Evolutionary conservation across 768 basidiomycete species (phyloP), one percentile per base, ranked within the genome.

Genomic region (Lactifluus volemus): DNA sequence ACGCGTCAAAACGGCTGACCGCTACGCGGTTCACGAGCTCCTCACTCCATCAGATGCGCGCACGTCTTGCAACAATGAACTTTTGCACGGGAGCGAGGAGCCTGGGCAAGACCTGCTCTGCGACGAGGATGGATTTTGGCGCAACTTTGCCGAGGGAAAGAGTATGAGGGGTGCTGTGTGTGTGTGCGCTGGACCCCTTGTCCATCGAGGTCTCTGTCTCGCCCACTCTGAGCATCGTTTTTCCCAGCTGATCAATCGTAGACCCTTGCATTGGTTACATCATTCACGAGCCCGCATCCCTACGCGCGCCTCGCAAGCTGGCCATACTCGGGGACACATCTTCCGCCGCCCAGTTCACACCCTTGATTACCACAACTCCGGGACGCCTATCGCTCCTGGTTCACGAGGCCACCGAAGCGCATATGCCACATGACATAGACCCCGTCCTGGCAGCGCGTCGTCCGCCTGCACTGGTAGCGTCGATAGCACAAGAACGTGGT

Each of bases 371-470:
- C 49, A 49, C 65, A 32, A 25, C 50, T 12, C 64, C 56, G 5
- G 60, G 53, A 0, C 63, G 66, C 5, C 63, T 74, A 0, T 81
- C 84, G 32, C 76, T 93, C n/a, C 78, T 93, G 19, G 76, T 93
- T n/a, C 92, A 94, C 70, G 92, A 94, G 72, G 83, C 86, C 1
- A 92, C 89, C 2, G 90, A 93, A 68, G 84, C 86, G 0, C 79
- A 78, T 64, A 81, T 94, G 41, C 84, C 87, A 0, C 68, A 61
- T 2, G 67, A 75, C 51, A 77, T 87, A 57, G 84, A 85, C 69
- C 72, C 75, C 73, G 38, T 73, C 80, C 34, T 78, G 70, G 55
- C 76, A 79, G 55, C 74, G 74, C 30, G 73, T 70, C 2, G 73
- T 74, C 52, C 75, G 72, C 53, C 66, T 65, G 7, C 72, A 56